These are phyloP conservation scores for Microcos paniculata DNA, from an alignment of 345 rosid genomes.

Conservation along the genomic window DNA sequence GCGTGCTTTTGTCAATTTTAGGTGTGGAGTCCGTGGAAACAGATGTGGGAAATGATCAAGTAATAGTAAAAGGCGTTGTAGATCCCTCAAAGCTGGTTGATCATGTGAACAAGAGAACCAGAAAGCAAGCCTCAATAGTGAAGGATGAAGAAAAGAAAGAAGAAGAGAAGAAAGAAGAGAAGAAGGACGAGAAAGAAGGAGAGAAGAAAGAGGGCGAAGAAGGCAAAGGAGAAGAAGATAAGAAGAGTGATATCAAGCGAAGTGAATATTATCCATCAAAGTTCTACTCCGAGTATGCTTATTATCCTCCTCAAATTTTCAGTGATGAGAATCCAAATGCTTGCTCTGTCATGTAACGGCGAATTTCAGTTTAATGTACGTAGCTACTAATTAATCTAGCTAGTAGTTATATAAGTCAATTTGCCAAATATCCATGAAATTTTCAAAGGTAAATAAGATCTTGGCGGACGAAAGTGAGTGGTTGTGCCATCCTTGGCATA, in stretches of 20 bases:
- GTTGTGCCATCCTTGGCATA: not conserved
- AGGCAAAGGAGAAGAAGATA: slow-evolving; percentile 21
- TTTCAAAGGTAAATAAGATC: not conserved
- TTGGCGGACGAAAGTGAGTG: not conserved
- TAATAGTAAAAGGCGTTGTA: slow-evolving; percentile 52
- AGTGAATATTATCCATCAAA: slow-evolving; percentile 50
- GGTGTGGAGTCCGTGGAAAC: slow-evolving; percentile 68
- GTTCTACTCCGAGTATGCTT: slow-evolving; percentile 37
- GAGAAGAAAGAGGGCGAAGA: slow-evolving; percentile 25
- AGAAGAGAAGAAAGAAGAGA: slow-evolving; percentile 40
- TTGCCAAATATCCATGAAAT: not conserved
- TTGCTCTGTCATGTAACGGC: slow-evolving; percentile 52
- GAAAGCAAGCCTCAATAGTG: slow-evolving; percentile 56
- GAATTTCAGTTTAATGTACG: not conserved
- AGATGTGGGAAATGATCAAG: slow-evolving; percentile 39
- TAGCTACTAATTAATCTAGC: too few species aligned
- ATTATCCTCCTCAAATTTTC: slow-evolving; percentile 49
- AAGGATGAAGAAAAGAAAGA: slow-evolving; percentile 46
- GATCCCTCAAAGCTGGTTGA: slow-evolving; percentile 52
- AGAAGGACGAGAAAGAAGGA: slow-evolving; percentile 16
- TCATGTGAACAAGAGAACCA: slow-evolving; percentile 46
- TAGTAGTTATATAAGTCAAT: not conserved
- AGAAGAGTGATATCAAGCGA: slow-evolving; percentile 37
- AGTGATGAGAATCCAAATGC: slow-evolving; percentile 79
- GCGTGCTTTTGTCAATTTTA: too few species aligned